Evolutionary conservation across 2,329 filamentous ascomycete species (phyloP), one percentile per base, ranked within the genome.

Genomic region (Diaporthe amygdali): DNA sequence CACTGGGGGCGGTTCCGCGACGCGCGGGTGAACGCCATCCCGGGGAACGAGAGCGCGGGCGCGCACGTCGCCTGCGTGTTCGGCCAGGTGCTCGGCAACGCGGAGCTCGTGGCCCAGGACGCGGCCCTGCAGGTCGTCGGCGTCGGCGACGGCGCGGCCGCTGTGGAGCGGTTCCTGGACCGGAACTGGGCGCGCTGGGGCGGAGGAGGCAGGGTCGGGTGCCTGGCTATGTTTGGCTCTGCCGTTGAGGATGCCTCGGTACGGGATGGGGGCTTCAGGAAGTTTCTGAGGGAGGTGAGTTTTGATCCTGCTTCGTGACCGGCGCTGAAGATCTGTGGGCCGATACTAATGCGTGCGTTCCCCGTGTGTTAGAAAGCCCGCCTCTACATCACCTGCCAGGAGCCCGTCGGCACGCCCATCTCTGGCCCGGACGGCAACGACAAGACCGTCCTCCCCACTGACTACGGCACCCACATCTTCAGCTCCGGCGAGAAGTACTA

Each of bases 51-150:
- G 12, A 85, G 79, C 32, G 81, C 87, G 20, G 77, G 81, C 37
- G 85, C 89, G 67, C 95, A 98, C 77, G 84, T 96, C 32, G 78
- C 81, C 37, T 90, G 88, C 56, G 83, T 96, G 1, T 93, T 97
- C 73, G 84, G 91, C 32, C 78, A 88, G 5, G 84, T 95, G 0
- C 76, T 96, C 5, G 49, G 12, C n/a, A 66, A 59, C 22, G 81
- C 81, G 0, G 79, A 82, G 10, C 73, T 90, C 7, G 81, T 89
- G 0, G 77, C 82, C 0, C 69, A 82, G 0, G 79, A 85, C 1
- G 89, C 90, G 0, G 86, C 85, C 54, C 77, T 97, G 25, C 91
- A 95, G 77, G 78, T 97, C 39, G 85, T 97, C 59, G 93, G 89
- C 1, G 82, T 96, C 20, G 90, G 92, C 2, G 90, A 93, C 68